Evolutionary conservation across 306 rosid species (phyloP).

Genomic region (Hippophae tibetana): DNA sequence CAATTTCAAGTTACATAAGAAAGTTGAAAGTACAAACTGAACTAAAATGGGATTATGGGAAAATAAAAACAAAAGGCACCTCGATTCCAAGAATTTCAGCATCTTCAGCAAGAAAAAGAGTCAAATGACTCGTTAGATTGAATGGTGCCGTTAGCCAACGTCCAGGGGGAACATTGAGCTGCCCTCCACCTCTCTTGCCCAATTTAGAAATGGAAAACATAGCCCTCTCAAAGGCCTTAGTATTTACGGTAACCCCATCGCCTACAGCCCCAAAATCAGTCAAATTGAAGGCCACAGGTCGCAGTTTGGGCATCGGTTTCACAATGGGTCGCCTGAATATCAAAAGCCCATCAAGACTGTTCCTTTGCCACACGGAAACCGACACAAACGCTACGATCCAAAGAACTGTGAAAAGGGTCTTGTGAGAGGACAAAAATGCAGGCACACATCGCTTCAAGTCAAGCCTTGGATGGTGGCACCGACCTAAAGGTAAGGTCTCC

Average conservation of each 20-base stretch:
- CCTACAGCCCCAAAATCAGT: slow-evolving; percentile 93
- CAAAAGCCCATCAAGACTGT: slow-evolving; percentile 33
- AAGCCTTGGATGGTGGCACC: slow-evolving; percentile 62
- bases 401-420: slow-evolving; percentile 55
- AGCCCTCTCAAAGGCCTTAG: slow-evolving; percentile 77
- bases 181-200: slow-evolving; percentile 77
- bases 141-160: slow-evolving; percentile 97
- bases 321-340: slow-evolving; percentile 24
- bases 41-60: neutral
- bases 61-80: slow-evolving; percentile 34
- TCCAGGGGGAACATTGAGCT: slow-evolving; percentile 94
- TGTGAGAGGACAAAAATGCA: slow-evolving; percentile 54
- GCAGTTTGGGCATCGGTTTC: slow-evolving; percentile 45
- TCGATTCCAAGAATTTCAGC: slow-evolving; percentile 78
- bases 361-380: slow-evolving; percentile 73
- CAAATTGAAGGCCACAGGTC: slow-evolving; percentile 73
- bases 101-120: slow-evolving; percentile 74
- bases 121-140: slow-evolving; percentile 90
- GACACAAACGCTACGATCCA: slow-evolving; percentile 77
- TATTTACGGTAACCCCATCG: slow-evolving; percentile 76
- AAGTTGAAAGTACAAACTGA: neutral
- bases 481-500: slow-evolving; percentile 57
- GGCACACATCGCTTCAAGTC: slow-evolving; percentile 64
- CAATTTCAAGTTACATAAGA: slow-evolving; percentile 9
- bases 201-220: slow-evolving; percentile 67